These are phyloP conservation scores for Curvularia spicifera DNA, from an alignment of 2,329 filamentous ascomycete genomes.

Conservation along the genomic window DNA sequence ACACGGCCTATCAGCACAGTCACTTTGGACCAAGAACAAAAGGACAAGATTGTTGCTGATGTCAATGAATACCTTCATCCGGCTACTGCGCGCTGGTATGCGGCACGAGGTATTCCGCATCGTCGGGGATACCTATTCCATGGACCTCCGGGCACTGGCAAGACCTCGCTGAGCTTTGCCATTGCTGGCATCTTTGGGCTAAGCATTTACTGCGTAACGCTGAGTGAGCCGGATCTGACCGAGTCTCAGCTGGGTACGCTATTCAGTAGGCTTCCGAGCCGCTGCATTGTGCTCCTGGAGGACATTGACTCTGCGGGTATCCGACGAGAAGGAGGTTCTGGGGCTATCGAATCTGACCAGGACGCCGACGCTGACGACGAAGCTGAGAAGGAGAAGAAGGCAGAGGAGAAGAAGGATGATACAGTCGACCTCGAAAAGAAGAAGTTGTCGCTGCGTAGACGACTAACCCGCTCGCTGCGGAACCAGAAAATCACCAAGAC, in stretches of 20 bases:
- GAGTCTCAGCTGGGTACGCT: slow-evolving; percentile 65
- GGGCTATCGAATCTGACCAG: not conserved
- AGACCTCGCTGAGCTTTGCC: slow-evolving; percentile 59
- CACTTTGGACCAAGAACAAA: slow-evolving; percentile 71
- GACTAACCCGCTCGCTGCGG: not conserved
- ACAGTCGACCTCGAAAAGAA: not conserved
- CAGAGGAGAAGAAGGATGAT: not conserved
- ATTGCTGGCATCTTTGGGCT: slow-evolving; percentile 57
- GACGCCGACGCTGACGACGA: not conserved
- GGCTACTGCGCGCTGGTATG: slow-evolving; percentile 77
- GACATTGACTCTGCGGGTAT: slow-evolving; percentile 58
- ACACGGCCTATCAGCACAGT: slow-evolving; percentile 77
- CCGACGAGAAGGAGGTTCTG: slow-evolving; percentile 36
- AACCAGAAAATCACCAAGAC: not conserved
- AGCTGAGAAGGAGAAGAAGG: not conserved
- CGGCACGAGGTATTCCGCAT: slow-evolving; percentile 83
- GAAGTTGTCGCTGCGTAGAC: slow-evolving; percentile 4
- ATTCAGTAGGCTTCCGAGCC: slow-evolving; percentile 52
- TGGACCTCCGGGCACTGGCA: slow-evolving; percentile 81
- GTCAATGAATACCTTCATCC: slow-evolving; percentile 81
- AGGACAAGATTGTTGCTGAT: slow-evolving; percentile 70
- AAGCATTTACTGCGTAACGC: slow-evolving; percentile 54
- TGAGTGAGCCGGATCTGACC: slow-evolving; percentile 73
- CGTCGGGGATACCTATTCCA: slow-evolving; percentile 82
- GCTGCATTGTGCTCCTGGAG: slow-evolving; percentile 57